These are phyloP conservation scores for Pseudozyma thailandica DNA, from an alignment of 1,284 basidiomycete genomes.

Conservation along the genomic window DNA sequence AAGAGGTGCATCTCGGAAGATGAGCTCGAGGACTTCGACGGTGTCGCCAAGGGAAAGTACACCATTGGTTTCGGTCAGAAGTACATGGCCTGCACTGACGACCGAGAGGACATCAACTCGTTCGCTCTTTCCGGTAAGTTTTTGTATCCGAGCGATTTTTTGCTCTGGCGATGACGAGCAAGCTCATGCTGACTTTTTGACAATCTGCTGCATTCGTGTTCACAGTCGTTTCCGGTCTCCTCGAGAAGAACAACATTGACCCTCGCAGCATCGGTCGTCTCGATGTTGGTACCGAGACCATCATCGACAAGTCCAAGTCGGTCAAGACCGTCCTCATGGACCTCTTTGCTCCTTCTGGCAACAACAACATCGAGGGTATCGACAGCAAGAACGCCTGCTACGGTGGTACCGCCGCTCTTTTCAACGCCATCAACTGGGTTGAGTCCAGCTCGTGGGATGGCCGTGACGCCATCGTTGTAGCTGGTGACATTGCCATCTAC, in stretches of 20 bases:
- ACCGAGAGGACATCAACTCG: slow-evolving; percentile 96
- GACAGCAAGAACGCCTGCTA: slow-evolving; percentile 99
- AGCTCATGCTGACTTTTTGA: no score
- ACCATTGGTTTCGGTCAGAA: slow-evolving; percentile 98
- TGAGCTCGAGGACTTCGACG: slow-evolving; percentile 85
- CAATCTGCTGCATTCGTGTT: no score
- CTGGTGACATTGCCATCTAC: slow-evolving; percentile 97
- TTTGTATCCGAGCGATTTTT: no score
- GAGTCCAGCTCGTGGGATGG: slow-evolving; percentile 98
- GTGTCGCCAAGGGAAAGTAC: slow-evolving; percentile 95
- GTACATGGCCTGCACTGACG: slow-evolving; percentile 97
- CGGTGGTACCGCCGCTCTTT: slow-evolving; percentile 95
- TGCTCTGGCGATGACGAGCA: no score
- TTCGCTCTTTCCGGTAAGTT: slow-evolving; percentile 90
- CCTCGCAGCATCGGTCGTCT: slow-evolving; percentile 95
- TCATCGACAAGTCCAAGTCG: slow-evolving; percentile 99
- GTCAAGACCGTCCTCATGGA: slow-evolving; percentile 99
- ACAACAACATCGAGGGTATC: slow-evolving; percentile 97
- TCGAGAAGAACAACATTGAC: slow-evolving; percentile 95
- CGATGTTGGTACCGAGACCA: slow-evolving; percentile 97
- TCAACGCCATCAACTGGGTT: slow-evolving; percentile 93
- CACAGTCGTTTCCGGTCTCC: slow-evolving; percentile 75
- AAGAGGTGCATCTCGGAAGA: slow-evolving; percentile 72
- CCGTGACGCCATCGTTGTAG: slow-evolving; percentile 95
- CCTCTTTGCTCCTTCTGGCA: slow-evolving; percentile 89